Evolutionary conservation across 1,284 basidiomycete species (phyloP).

Genomic region (Ustilago loliicola): DNA sequence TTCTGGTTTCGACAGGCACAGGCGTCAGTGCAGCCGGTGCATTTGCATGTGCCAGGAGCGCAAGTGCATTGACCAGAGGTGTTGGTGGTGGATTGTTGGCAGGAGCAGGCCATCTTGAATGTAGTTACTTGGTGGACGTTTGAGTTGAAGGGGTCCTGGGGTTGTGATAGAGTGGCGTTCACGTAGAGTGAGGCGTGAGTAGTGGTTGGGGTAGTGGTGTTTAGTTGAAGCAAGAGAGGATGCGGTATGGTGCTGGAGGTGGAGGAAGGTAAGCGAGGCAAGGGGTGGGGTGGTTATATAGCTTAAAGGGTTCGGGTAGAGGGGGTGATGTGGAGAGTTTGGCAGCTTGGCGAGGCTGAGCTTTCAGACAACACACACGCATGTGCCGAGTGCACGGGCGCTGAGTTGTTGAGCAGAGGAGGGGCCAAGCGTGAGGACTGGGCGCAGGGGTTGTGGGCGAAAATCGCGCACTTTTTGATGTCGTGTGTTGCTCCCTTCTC

Average conservation of each 20-base stretch:
- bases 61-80: conserved; percentile 9
- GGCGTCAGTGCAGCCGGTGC: conserved; percentile 43
- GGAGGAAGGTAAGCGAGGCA: neutral
- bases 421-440: neutral
- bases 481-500: conserved; percentile 14
- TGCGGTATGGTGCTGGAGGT: neutral
- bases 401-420: neutral
- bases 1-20: conserved; percentile 38
- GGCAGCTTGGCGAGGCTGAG: too few relatives aligned
- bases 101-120: conserved; percentile 45
- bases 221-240: neutral
- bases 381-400: neutral
- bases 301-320: too few relatives aligned
- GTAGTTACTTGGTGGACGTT: neutral
- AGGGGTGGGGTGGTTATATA: conserved; percentile 11
- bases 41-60: conserved; percentile 25
- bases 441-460: conserved; percentile 6
- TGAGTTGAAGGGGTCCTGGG: neutral
- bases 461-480: conserved; percentile 28
- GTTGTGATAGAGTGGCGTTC: conserved; percentile 3
- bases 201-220: neutral
- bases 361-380: neutral
- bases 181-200: too few relatives aligned
- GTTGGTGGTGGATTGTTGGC: conserved; percentile 16
- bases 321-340: neutral